These are phyloP conservation scores for Linnemannia schmuckeri DNA, from an alignment of 192 early-diverging fungal species.

Conservation along the genomic window DNA sequence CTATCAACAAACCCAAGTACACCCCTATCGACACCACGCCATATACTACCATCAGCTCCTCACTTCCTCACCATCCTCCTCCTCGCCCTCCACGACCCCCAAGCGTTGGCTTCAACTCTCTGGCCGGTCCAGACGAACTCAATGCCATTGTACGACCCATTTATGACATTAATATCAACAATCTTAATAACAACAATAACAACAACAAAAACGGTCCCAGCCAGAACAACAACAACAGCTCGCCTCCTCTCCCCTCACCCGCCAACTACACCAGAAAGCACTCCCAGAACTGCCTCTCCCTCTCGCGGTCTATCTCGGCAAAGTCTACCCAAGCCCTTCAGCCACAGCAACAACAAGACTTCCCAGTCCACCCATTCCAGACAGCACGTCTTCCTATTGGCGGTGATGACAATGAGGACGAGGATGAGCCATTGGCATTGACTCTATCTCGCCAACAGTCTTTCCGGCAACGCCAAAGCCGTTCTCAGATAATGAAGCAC, in stretches of 20 bases:
- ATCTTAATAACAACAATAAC: background rate
- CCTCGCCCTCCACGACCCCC: slow-evolving; percentile 1
- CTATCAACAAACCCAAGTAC: background rate
- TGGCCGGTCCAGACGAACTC: slow-evolving; percentile 14
- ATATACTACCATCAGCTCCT: slow-evolving; percentile 4
- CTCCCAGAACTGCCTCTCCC: background rate
- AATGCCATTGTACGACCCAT: background rate
- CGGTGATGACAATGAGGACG: slow-evolving; percentile 24
- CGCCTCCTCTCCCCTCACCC: background rate
- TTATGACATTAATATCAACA: background rate
- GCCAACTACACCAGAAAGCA: background rate
- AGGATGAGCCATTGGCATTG: slow-evolving; percentile 35
- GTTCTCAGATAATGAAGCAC: background rate
- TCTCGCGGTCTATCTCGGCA: slow-evolving; percentile 12
- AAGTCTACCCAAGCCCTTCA: slow-evolving; percentile 7
- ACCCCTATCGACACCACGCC: slow-evolving; percentile 16
- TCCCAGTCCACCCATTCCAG: background rate
- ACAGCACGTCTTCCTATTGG: background rate
- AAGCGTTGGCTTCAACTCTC: background rate
- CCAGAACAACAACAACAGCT: background rate
- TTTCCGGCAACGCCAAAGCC: background rate
- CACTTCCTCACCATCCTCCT: slow-evolving; percentile 17
- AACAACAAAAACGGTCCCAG: background rate
- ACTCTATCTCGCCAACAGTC: slow-evolving; percentile 38
- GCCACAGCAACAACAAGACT: background rate